A percentile compares a stretch with the other conserved stretches of the same genome.
Evolutionary conservation across 164 flowering plant genomes (phyloP).

Genomic region (Magnolia kwangsiensis): DNA sequence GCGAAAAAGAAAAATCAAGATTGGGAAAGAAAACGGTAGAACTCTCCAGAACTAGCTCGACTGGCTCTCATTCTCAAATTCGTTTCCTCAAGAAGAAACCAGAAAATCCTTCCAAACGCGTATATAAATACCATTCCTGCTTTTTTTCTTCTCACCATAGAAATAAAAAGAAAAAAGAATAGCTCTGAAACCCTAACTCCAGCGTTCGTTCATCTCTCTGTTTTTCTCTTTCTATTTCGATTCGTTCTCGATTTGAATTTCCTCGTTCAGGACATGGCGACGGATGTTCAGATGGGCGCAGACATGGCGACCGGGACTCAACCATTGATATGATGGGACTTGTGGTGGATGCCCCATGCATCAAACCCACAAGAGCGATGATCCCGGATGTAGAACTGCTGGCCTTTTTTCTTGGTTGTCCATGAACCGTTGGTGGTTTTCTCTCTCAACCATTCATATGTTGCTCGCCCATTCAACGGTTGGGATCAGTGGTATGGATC

Average conservation of each 20-base stretch:
- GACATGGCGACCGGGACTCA: conserved; percentile 39
- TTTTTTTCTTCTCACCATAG: not conserved
- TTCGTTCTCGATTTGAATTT: not conserved
- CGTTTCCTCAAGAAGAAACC: not conserved
- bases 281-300: conserved; percentile 25
- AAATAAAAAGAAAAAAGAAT: not conserved
- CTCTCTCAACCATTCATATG: too few species aligned
- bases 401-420: too few species aligned
- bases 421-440: too few species aligned
- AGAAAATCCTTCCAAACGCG: not conserved
- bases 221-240: not conserved
- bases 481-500: too few species aligned
- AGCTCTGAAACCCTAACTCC: not conserved
- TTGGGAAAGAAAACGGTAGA: not conserved
- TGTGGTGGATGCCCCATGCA: too few species aligned
- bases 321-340: too few species aligned
- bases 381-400: too few species aligned
- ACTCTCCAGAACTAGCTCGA: not conserved
- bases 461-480: too few species aligned
- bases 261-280: not conserved
- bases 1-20: not conserved
- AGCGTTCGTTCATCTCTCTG: not conserved
- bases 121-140: not conserved
- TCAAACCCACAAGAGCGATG: too few species aligned
- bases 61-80: not conserved